Evolutionary conservation across 371 early-diverging fungal species (phyloP), one percentile per base, ranked within the genome.

Genomic region (Saksenaea vasiformis): DNA sequence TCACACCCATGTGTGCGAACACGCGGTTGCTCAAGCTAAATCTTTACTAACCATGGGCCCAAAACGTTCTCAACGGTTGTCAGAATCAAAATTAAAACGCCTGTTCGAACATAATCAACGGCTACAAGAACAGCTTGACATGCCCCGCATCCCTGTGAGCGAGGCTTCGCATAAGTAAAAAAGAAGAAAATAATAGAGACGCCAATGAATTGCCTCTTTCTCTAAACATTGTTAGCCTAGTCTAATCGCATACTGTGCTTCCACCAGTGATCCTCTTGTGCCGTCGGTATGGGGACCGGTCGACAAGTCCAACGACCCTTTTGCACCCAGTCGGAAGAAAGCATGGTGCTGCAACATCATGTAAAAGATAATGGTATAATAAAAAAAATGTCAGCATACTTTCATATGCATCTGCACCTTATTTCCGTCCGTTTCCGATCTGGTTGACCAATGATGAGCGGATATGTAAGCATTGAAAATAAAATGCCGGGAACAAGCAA

Each of bases 251-350:
- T 81, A 83, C 63, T 88, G 88, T 59, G 78, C 77, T 62, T 53
- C 60, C 17, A 85, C 78, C 58, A 71, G 72, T 54, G 94, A 94
- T 74, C 83, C 82, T 36, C 74, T 94, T 35, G 69, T 94, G 58
- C 93, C 93, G 11, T 91, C 87, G 5, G 77, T 91, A 43, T 94
- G 93, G 95, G 95, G 95, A 9, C 68, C 74, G 24, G 64, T 80
- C 10, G 88, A 87, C 69, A 87, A 87, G 68, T 80, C 86, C 19
- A 90, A 94, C 56, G 93, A 95, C 71, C 95, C 94, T 38, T 94
- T 89, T 76, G 88, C 85, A 57, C 83, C 85, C 73, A 69, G 56
- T 39, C 34, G 66, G 72, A 24, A 72, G 78, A 51, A 62, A 47
- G 51, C 22, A 47, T 47, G 59, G 11, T 69, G 73, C 43, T 78